Percentiles rank a stretch among this genome's conserved stretches.
phyloP scores from a whole-genome alignment of 1,284 basidiomycete genomes.

The Cryptococcus neoformans region DNA sequence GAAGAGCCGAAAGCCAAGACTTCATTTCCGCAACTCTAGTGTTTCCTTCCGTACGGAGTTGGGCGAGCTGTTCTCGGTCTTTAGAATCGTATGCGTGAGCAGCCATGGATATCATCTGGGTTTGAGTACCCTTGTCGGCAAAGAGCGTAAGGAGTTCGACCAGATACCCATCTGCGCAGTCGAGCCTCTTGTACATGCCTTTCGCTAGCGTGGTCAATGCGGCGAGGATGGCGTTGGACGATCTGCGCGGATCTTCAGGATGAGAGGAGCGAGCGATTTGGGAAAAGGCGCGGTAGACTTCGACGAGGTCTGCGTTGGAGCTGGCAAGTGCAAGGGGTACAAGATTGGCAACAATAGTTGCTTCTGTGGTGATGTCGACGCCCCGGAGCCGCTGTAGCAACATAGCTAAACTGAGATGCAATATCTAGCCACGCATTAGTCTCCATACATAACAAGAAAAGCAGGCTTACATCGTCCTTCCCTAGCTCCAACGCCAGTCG shows the following conservation, averaged over 20 bases:
- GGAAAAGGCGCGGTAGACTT: slow-evolving; percentile 82
- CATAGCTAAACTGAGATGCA: slow-evolving; percentile 84
- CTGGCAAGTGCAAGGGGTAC: slow-evolving; percentile 83
- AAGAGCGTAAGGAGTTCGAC: slow-evolving; percentile 81
- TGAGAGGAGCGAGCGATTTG: slow-evolving; percentile 79
- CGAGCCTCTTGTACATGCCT: slow-evolving; percentile 64
- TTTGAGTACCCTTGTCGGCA: slow-evolving; percentile 84
- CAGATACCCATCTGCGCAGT: slow-evolving; percentile 76
- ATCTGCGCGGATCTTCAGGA: slow-evolving; percentile 76
- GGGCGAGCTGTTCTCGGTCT: slow-evolving; percentile 31
- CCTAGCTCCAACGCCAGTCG: slow-evolving; percentile 77
- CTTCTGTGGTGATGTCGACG: slow-evolving; percentile 80
- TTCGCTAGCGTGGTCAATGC: slow-evolving; percentile 84
- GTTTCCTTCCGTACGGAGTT: slow-evolving; percentile 27
- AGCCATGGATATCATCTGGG: slow-evolving; percentile 69
- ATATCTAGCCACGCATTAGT: slow-evolving; percentile 56
- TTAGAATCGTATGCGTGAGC: slow-evolving; percentile 24
- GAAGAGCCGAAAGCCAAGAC: slow-evolving; percentile 75
- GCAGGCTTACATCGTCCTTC: slow-evolving; percentile 63
- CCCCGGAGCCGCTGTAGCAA: slow-evolving; percentile 80
- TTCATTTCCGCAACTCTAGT: slow-evolving; percentile 60
- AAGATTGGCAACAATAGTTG: slow-evolving; percentile 85
- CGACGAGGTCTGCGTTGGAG: slow-evolving; percentile 72
- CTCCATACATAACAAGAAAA: slow-evolving; percentile 52
- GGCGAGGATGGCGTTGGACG: slow-evolving; percentile 82